phyloP scores from a whole-genome alignment of 768 basidiomycete species.

The Fomitopsis serialis region DNA sequence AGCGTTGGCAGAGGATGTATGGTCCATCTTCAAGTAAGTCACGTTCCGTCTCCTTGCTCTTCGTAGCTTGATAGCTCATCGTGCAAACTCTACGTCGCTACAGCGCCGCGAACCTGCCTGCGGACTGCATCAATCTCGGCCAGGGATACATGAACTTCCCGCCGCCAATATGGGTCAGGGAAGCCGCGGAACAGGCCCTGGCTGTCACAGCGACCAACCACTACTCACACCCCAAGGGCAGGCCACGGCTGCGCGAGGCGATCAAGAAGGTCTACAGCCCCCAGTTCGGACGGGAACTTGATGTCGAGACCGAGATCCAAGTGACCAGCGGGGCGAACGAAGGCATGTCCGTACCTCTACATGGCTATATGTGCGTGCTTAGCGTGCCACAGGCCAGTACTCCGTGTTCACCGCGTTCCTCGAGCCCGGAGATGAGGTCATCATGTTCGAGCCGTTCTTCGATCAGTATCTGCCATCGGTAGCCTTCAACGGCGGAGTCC shows the following conservation, averaged over 20 bases:
- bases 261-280: slow-evolving; percentile 77
- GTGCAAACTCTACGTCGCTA: background rate
- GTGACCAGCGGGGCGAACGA: slow-evolving; percentile 97
- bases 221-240: slow-evolving; percentile 88
- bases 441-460: slow-evolving; percentile 98
- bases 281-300: slow-evolving; percentile 59
- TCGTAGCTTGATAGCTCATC: no score
- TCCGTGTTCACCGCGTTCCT: slow-evolving; percentile 90
- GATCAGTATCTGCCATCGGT: slow-evolving; percentile 93
- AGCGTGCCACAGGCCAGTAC: slow-evolving; percentile 67
- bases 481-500: slow-evolving; percentile 89
- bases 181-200: slow-evolving; percentile 70
- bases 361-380: background rate
- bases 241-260: slow-evolving; percentile 82
- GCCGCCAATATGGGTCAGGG: slow-evolving; percentile 74
- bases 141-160: slow-evolving; percentile 89
- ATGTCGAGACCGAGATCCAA: slow-evolving; percentile 83
- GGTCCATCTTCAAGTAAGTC: slow-evolving; percentile 88
- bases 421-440: slow-evolving; percentile 92
- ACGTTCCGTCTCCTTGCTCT: slow-evolving; percentile 7
- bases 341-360: slow-evolving; percentile 42
- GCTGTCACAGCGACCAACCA: slow-evolving; percentile 63
- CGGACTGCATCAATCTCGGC: slow-evolving; percentile 93
- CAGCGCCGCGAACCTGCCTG: slow-evolving; percentile 83
- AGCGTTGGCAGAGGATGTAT: slow-evolving; percentile 79